These are phyloP conservation scores for Malus sylvestris DNA, from an alignment of 306 rosid species.

Conservation along the genomic window DNA sequence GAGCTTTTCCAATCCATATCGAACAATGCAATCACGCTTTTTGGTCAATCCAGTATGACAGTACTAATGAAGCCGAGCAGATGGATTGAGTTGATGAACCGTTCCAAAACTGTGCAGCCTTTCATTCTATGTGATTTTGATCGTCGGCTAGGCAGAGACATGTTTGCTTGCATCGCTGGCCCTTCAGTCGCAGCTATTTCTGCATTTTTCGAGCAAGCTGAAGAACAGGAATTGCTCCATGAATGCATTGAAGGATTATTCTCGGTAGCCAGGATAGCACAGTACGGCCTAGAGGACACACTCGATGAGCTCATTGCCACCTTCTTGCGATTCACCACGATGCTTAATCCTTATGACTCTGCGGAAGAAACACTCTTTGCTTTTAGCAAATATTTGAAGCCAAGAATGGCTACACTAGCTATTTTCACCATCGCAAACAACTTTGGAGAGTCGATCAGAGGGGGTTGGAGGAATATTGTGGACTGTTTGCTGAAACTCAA, in stretches of 20 bases:
- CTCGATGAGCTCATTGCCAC: conserved; percentile 81
- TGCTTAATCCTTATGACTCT: conserved; percentile 88
- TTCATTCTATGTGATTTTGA: conserved; percentile 46
- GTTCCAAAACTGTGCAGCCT: conserved; percentile 36
- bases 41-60: conserved; percentile 32
- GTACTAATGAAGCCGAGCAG: conserved; percentile 69
- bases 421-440: conserved; percentile 72
- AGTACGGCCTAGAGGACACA: conserved; percentile 78
- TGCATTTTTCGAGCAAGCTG: conserved; percentile 75
- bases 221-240: conserved; percentile 82
- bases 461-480: conserved; percentile 87
- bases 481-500: conserved; percentile 89
- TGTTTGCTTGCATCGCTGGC: conserved; percentile 92
- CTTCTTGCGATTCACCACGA: conserved; percentile 75
- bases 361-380: conserved; percentile 76
- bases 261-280: conserved; percentile 71
- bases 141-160: conserved; percentile 64
- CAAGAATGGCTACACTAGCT: conserved; percentile 79
- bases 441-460: conserved; percentile 60
- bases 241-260: conserved; percentile 86
- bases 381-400: conserved; percentile 77
- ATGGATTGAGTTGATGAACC: conserved; percentile 81
- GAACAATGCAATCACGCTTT: conserved; percentile 44
- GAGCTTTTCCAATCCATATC: conserved; percentile 76
- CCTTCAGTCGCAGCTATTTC: conserved; percentile 76